Evolutionary conservation across 1,139 yeast species (phyloP).

Genomic region (Yamadazyma sp.): DNA sequence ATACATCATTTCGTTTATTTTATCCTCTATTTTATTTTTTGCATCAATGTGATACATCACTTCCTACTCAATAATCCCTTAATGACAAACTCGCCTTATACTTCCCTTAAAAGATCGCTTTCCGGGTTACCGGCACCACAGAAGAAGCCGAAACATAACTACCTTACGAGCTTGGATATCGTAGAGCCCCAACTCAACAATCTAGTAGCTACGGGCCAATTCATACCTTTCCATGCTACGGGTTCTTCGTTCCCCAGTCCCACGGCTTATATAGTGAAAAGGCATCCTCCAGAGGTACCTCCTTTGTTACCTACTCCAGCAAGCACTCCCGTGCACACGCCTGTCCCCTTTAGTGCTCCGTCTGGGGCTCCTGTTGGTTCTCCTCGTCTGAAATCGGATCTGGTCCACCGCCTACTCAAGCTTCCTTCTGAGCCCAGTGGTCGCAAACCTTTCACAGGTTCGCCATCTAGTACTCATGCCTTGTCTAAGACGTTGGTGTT

Average conservation of each 20-base stretch:
- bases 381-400: too few relatives aligned
- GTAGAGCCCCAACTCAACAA: conserved; percentile 4
- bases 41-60: conserved; percentile 3
- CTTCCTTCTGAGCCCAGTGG: too few relatives aligned
- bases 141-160: conserved; percentile 3
- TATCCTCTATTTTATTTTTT: conserved; percentile 1
- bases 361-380: neutral
- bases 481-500: neutral
- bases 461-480: neutral
- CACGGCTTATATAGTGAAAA: too few relatives aligned
- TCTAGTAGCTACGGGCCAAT: neutral
- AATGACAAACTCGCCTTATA: neutral
- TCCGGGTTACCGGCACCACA: conserved; percentile 5
- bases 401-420: too few relatives aligned
- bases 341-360: too few relatives aligned
- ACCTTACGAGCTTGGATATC: conserved; percentile 10
- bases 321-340: too few relatives aligned
- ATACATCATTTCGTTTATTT: too few relatives aligned
- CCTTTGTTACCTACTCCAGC: neutral
- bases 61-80: neutral
- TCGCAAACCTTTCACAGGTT: too few relatives aligned
- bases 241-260: neutral
- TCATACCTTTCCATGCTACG: neutral
- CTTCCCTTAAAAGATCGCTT: conserved; percentile 10
- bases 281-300: neutral